A percentile compares a stretch with the other conserved stretches of the same genome.
Conservation (phyloP, 2,329 filamentous ascomycete species). For the Scortechinia acanthostroma region DNA sequence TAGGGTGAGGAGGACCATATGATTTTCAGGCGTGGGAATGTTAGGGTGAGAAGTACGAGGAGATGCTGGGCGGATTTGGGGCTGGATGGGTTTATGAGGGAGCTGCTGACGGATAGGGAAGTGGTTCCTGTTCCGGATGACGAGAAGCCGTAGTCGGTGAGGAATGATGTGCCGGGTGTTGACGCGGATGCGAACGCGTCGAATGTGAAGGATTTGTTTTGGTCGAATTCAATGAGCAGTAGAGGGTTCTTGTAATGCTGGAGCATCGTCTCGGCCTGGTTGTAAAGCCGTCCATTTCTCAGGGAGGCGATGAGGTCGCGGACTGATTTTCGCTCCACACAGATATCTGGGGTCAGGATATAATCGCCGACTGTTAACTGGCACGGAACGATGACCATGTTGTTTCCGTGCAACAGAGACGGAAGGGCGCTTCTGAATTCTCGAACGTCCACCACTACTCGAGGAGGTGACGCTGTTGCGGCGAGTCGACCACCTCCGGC, state of each 20-base stretch:
- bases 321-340: conserved; percentile 89
- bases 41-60: conserved; percentile 82
- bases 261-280: conserved; percentile 88
- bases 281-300: conserved; percentile 83
- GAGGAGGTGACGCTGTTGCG: conserved; percentile 69
- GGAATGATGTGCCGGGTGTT: conserved; percentile 54
- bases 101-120: conserved; percentile 10
- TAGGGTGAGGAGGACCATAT: conserved; percentile 92
- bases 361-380: conserved; percentile 97
- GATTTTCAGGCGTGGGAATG: conserved; percentile 81
- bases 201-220: conserved; percentile 93
- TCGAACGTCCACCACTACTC: conserved; percentile 89
- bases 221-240: conserved; percentile 94
- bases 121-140: conserved; percentile 45
- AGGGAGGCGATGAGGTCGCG: conserved; percentile 87
- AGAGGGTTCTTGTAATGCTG: conserved; percentile 83
- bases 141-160: conserved; percentile 36
- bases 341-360: conserved; percentile 82
- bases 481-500: conserved; percentile 80
- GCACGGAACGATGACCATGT: conserved; percentile 83
- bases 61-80: conserved; percentile 63
- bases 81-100: background rate
- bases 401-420: conserved; percentile 81
- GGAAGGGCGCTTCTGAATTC: conserved; percentile 92
- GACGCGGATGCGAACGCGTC: conserved; percentile 69